Evolutionary conservation across 306 rosid genomes (phyloP), one percentile per base, ranked within the genome.

Genomic region (Rosa multiflora): DNA sequence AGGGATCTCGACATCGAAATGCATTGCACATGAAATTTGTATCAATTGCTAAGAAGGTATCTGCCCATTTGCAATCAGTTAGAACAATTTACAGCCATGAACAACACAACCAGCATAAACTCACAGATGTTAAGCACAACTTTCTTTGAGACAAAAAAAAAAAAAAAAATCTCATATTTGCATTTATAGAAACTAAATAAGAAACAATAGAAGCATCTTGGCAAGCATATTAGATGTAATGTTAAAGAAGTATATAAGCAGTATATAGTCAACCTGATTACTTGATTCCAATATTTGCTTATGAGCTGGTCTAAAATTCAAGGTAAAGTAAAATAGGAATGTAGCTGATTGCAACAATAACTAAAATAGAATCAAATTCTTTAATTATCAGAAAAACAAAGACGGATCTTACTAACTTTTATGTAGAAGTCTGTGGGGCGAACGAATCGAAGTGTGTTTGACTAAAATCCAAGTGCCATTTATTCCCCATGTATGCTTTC

Each of bases 361-460:
- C 49, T 23, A n/a, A 35, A 23, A 11, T 46, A 3, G 32, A 15
- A 47, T 0, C 20, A 8, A 47, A n/a, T 35, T 6, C 14, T 6
- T 21, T 2, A 46, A 10, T 64, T 75, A 29, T 1, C 7, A 11
- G 63, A 37, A 51, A 55, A 23, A 53, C 14, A 32, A 51, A 8
- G 42, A 77, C 10, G 13, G 51, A 26, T 55, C 59, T 39, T 23
- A 72, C 79, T 72, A 80, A 83, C 99, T 93, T 92, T 94, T 52
- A 93, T 89, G 82, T 94, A 92, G 77, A 92, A 94, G 82, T 94
- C 98, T 1, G 98, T 0, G 97, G 98, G 63, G 98, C 90, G 83
- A 76, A 92, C 7, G 85, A 8, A 52, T 88, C 92, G 13, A 88
- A 88, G 79, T 88, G 90, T 39, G 89, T 86, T 42, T 8, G 85